These are phyloP conservation scores for Penicillium crystallinum DNA, from an alignment of 495 filamentous ascomycete genomes.

Conservation along the genomic window DNA sequence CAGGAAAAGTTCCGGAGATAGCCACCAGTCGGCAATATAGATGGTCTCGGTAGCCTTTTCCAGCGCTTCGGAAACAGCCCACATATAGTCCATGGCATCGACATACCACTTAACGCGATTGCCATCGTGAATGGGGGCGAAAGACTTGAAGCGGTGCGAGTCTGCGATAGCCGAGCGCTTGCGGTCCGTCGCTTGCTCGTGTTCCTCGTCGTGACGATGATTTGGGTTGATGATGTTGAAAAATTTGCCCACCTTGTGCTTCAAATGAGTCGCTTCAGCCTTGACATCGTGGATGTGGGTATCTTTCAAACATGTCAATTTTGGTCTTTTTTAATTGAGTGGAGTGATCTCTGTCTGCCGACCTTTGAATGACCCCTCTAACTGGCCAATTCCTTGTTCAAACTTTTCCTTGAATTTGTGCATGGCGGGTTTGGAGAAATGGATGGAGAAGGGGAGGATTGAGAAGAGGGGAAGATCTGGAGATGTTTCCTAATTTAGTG, in stretches of 20 bases:
- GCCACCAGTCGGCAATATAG: slow-evolving; percentile 97
- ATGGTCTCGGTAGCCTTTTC: slow-evolving; percentile 87
- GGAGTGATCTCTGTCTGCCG: neutral
- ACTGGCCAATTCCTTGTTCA: slow-evolving; percentile 22
- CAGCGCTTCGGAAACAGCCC: slow-evolving; percentile 81
- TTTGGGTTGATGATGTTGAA: slow-evolving; percentile 76
- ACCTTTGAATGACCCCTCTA: slow-evolving; percentile 36
- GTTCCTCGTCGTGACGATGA: slow-evolving; percentile 91
- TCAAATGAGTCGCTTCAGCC: slow-evolving; percentile 48
- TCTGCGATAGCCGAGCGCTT: slow-evolving; percentile 69
- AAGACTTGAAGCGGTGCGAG: slow-evolving; percentile 78
- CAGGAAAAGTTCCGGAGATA: slow-evolving; percentile 88
- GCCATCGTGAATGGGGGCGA: slow-evolving; percentile 75
- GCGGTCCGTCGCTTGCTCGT: slow-evolving; percentile 77
- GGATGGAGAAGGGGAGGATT: slow-evolving; percentile 1
- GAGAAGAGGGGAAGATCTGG: slow-evolving; percentile 2
- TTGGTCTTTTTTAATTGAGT: neutral
- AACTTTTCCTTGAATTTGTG: slow-evolving; percentile 28
- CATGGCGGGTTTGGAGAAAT: slow-evolving; percentile 18
- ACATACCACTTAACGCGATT: slow-evolving; percentile 97
- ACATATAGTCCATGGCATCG: slow-evolving; percentile 88
- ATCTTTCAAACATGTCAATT: slow-evolving; percentile 21
- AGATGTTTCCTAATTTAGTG: slow-evolving; percentile 9
- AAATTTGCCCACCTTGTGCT: slow-evolving; percentile 63
- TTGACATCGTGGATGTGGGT: slow-evolving; percentile 44